These are phyloP conservation scores for Aspergillus sp. DNA, from an alignment of 2,329 filamentous ascomycete genomes.

Conservation along the genomic window DNA sequence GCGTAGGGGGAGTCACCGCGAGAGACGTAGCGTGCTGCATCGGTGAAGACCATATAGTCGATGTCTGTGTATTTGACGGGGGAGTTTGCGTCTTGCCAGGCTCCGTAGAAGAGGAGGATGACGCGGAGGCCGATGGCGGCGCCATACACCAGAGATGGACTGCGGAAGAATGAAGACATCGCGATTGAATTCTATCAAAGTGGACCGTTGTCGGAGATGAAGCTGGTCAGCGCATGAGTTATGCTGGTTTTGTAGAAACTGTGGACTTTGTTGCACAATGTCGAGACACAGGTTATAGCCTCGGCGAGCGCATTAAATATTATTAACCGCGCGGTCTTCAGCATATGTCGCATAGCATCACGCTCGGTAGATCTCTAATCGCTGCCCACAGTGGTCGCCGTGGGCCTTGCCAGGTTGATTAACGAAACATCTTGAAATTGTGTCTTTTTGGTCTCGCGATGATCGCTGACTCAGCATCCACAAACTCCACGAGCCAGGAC, in stretches of 20 bases:
- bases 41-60: constrained; percentile 97
- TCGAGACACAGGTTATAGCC: neutral
- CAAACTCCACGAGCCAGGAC: neutral
- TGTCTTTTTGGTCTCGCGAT: neutral
- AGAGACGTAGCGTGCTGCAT: constrained; percentile 79
- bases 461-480: neutral
- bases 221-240: neutral
- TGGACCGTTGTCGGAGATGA: neutral
- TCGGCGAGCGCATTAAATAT: neutral
- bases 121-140: constrained; percentile 66
- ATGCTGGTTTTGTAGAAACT: neutral
- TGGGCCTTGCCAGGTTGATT: neutral
- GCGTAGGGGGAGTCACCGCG: constrained; percentile 76
- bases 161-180: constrained; percentile 36
- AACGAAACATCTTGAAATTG: neutral
- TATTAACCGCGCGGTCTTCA: neutral
- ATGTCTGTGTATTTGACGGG: constrained; percentile 98
- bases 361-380: neutral
- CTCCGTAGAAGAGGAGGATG: constrained; percentile 80
- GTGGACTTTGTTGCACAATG: neutral
- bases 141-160: constrained; percentile 39
- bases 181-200: neutral
- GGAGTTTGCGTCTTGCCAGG: constrained; percentile 89
- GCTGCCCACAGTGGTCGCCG: neutral
- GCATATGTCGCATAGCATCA: neutral